Evolutionary conservation across 176 grass and related monocot species (phyloP).

Genomic region (Lolium rigidum): DNA sequence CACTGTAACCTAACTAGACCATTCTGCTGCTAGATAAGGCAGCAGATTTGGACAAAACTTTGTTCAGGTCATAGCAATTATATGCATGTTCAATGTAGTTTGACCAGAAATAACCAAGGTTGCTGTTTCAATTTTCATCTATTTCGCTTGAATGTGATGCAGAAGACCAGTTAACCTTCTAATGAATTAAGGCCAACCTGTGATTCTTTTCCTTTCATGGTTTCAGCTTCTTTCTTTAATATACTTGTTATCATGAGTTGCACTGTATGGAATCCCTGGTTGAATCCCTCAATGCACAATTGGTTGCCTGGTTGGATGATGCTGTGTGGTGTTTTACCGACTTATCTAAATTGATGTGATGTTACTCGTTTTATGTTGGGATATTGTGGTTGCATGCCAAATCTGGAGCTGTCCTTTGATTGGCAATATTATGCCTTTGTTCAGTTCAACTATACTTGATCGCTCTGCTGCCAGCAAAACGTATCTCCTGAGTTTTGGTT

Average conservation of each 20-base stretch:
- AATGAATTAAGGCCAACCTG: constrained; percentile 45
- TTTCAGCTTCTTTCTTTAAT: constrained; percentile 34
- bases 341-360: constrained; percentile 25
- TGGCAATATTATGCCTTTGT: constrained; percentile 16
- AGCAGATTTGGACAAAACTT: constrained; percentile 48
- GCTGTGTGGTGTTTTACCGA: constrained; percentile 6
- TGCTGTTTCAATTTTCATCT: constrained; percentile 35
- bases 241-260: constrained; percentile 42
- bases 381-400: constrained; percentile 32
- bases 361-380: constrained; percentile 17
- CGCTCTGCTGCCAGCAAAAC: constrained; percentile 2
- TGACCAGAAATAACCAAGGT: constrained; percentile 36
- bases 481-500: constrained; percentile 36
- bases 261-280: constrained; percentile 45
- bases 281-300: constrained; percentile 10
- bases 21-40: constrained; percentile 46
- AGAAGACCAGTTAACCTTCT: constrained; percentile 46
- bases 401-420: constrained; percentile 44
- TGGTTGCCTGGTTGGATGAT: constrained; percentile 46
- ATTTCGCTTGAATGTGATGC: constrained; percentile 46
- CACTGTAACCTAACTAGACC: constrained; percentile 51
- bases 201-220: constrained; percentile 32
- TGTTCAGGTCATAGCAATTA: constrained; percentile 43
- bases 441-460: constrained; percentile 28
- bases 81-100: constrained; percentile 39